Base-by-base conservation (phyloP, 176 grass and related monocot genomes). In the Juncus effusus region DNA sequence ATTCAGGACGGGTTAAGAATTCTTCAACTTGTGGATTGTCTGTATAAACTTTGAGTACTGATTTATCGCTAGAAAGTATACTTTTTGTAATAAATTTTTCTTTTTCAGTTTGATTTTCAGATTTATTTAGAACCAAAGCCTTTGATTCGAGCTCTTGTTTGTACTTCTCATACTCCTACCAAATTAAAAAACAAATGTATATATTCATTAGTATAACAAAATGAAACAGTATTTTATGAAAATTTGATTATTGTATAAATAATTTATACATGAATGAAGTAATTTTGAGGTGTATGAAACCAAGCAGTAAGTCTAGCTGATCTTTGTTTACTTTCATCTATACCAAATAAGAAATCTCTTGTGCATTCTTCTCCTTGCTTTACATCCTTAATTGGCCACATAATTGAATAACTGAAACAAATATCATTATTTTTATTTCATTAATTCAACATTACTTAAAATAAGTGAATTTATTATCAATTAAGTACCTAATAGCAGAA, bases 231-330 rank as follows among this genome's bases (percentile, higher is more conserved):
- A 8, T 28, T 56, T 9, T 36, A 0, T 42, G 4, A 4, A 4
- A 6, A 36, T 28, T 28, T 28, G 19, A 28, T 16, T 8, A 40
- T 10, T 38, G 39, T 10, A 40, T 13, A 61, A 7, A 47, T 28
- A 28, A 28, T 28, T 4, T 10, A 19, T 83, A 82, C 92, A 81
- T 88, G 87, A 72, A 96, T 91, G 59, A 91, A 96, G 75, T 91
- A 96, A 65, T 75, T 91, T 70, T 96, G 82, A 64, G 92, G 92
- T 64, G 92, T 96, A 77, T 72, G 85, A 63, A 96, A 96, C 92
- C 92, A 96, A 77, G 87, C 92, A 71, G 87, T 96, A 83, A 96
- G 87, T 74, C 92, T 91, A 77, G 92, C 92, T 45, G 87, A 96
- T 6, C 87, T 84, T 44, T 96, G 92, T 69, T 86, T 96, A 50